Evolutionary conservation across 2,329 filamentous ascomycete species (phyloP).

Genomic region (Clarireedia homoeocarpa): DNA sequence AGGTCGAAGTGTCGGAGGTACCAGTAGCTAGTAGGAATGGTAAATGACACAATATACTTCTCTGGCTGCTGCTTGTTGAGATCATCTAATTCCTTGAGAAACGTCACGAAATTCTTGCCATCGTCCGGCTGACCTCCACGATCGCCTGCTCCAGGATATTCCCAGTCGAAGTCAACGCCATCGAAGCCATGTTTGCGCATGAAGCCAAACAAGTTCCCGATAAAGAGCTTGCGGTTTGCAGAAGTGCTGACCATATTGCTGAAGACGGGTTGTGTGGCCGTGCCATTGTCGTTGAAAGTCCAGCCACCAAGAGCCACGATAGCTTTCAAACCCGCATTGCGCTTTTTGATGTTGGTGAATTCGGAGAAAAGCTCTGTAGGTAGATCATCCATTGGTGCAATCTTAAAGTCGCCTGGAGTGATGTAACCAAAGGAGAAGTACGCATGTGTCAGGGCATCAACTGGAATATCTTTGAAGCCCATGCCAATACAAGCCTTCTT

Average conservation of each 20-base stretch:
- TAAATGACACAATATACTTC: background rate
- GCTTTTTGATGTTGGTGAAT: background rate
- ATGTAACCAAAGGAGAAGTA: background rate
- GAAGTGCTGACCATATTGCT: background rate
- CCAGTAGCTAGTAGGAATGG: background rate
- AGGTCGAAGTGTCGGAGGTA: background rate
- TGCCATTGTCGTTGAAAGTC: background rate
- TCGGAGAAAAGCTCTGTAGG: background rate
- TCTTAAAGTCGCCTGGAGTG: background rate
- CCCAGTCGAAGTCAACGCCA: conserved; percentile 2
- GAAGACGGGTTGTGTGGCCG: background rate
- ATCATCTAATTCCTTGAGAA: conserved; percentile 13
- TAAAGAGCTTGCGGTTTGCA: background rate
- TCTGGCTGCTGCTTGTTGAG: background rate
- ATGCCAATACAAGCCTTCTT: background rate
- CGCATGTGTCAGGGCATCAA: background rate
- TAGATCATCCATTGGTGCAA: background rate
- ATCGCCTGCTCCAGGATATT: conserved; percentile 27
- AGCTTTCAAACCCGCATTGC: background rate
- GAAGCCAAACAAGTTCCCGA: background rate
- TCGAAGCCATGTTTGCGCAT: background rate
- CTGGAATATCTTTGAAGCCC: background rate
- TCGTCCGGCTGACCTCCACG: conserved; percentile 33
- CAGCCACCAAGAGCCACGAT: background rate
- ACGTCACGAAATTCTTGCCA: conserved; percentile 26